A percentile compares a stretch with the other conserved stretches of the same genome.
Conservation (phyloP, 345 rosid species). For the Linum trigynum region DNA sequence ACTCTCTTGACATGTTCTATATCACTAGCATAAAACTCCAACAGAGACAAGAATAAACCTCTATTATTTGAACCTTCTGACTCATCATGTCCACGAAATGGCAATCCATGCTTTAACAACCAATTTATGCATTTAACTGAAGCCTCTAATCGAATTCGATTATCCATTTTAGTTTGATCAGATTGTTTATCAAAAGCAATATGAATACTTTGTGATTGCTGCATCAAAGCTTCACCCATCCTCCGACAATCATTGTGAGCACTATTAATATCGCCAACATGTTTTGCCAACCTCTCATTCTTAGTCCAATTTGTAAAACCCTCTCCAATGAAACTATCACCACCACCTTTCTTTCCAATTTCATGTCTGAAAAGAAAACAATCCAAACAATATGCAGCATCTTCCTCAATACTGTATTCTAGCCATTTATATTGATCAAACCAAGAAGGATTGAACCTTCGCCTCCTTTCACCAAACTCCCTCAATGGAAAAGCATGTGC, state of each 20-base stretch:
- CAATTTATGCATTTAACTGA: conserved; percentile 2
- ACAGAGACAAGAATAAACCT: conserved; percentile 5
- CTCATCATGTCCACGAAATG: conserved; percentile 8
- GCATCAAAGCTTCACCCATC: too few relatives aligned
- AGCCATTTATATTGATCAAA: conserved; percentile 8
- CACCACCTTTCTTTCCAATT: neutral
- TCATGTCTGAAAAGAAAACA: conserved; percentile 4
- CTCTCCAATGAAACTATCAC: neutral
- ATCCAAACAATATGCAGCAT: neutral
- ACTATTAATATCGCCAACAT: too few relatives aligned
- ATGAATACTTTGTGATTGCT: too few relatives aligned
- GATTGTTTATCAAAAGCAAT: too few relatives aligned
- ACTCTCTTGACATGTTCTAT: too few relatives aligned
- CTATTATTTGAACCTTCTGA: neutral
- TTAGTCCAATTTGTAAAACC: neutral
- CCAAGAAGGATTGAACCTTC: neutral
- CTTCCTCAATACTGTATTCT: conserved; percentile 1
- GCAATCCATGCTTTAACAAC: conserved; percentile 8
- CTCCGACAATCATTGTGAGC: too few relatives aligned
- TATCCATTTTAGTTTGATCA: neutral
- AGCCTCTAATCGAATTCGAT: neutral
- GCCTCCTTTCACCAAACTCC: too few relatives aligned
- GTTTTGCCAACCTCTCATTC: too few relatives aligned
- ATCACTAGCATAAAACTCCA: neutral
- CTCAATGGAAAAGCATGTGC: neutral